Percentiles rank a stretch among this genome's conserved stretches.
Conservation (phyloP, 2,329 filamentous ascomycete species). For the Cordyceps sp. region DNA sequence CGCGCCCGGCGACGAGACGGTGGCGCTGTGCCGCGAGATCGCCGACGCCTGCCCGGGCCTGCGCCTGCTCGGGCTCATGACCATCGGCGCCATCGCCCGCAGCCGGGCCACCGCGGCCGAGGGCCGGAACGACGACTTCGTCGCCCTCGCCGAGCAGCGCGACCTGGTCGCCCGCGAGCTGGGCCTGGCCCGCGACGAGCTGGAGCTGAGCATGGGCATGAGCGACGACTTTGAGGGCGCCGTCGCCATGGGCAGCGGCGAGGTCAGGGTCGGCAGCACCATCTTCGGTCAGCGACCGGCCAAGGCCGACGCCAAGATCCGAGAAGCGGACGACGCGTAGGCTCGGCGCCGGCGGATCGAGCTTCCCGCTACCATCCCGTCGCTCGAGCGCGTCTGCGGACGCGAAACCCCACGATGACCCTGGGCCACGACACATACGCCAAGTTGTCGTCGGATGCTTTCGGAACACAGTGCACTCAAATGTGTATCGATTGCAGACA, state of each 20-base stretch:
- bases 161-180: constrained; percentile 47
- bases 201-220: constrained; percentile 98
- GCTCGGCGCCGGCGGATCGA: too few species aligned
- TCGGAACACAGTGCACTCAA: too few species aligned
- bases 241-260: constrained; percentile 64
- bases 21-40: constrained; percentile 54
- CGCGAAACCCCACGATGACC: too few species aligned
- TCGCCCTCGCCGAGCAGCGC: constrained; percentile 47
- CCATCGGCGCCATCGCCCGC: constrained; percentile 84
- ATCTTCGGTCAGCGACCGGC: constrained; percentile 78
- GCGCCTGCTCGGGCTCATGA: constrained; percentile 75
- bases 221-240: constrained; percentile 90
- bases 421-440: too few species aligned
- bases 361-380: too few species aligned
- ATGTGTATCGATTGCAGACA: too few species aligned
- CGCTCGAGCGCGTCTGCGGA: too few species aligned
- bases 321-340: constrained; percentile 22
- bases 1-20: constrained; percentile 43
- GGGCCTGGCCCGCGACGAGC: constrained; percentile 23
- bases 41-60: constrained; percentile 55
- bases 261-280: constrained; percentile 84
- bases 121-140: constrained; percentile 85
- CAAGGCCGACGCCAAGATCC: constrained; percentile 63
- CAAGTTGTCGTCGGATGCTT: too few species aligned
- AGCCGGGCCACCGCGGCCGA: constrained; percentile 57